Base-by-base conservation (phyloP, 1,284 basidiomycete species). In the Cerrena zonata region DNA sequence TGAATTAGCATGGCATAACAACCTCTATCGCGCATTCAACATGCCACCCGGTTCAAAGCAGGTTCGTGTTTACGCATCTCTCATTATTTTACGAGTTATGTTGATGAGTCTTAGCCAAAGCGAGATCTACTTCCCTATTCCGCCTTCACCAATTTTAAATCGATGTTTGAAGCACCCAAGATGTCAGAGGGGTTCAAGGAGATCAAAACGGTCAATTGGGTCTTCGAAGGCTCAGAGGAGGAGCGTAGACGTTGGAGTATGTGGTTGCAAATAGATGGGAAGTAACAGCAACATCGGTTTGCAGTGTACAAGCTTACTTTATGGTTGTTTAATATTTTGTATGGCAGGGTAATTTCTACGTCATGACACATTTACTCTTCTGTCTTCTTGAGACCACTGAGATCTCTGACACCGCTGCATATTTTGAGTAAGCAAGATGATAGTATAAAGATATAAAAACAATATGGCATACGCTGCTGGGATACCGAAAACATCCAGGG, bases 1-100 rank as follows among this genome's bases (percentile, higher is more conserved):
- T 22, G 86, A 91, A 46, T 74, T 95, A 2, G 89, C 90, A 2
- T 89, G 84, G 81, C 93, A 95, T 65, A 94, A 94, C 63, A 94
- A 94, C 60, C 65, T 91, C 2, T 94, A 94, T 63, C 80, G 92
- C 25, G 82, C 89, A 27, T 84, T 76, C 59, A 78, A 77, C 54
- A 66, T 77, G 34, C 78, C 80, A 0, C 62, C 75, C 2, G n/a
- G 13, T 13, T 22, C 37, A 4, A 4, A 15, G 13, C 4, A 39
- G 37, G 37, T 39, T 5, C n/a, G 37, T n/a, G 21, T 39, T 15
- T 5, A 39, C 37, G n/a, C 37, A 15, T n/a, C n/a, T n/a, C n/a
- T n/a, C n/a, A n/a, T n/a, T n/a, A 5, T 4, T 4, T 39, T 5
- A 21, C 4, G 37, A 39, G 5, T 15, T 39, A 39, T 39, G 37